Evolutionary conservation across 257 asterid species (phyloP).

Genomic region (Nicotiana obtusifolia): DNA sequence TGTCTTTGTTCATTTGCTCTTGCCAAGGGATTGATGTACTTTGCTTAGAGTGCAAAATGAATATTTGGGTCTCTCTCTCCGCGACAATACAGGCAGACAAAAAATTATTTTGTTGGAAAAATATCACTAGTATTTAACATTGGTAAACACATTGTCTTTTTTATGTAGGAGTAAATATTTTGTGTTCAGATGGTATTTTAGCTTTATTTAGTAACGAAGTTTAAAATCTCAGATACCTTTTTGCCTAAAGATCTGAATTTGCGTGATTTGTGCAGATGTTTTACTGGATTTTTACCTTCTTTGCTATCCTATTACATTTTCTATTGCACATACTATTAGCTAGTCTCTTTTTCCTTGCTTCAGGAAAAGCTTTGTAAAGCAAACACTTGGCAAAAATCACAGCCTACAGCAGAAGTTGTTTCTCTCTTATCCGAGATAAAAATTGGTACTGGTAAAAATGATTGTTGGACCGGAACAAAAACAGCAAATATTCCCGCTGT

Average conservation of each 20-base stretch:
- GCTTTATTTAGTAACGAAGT: not conserved
- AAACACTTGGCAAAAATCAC: constrained; percentile 90
- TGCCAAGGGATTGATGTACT: constrained; percentile 4
- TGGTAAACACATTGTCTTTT: not conserved
- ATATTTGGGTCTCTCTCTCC: not conserved
- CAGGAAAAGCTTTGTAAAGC: constrained; percentile 95
- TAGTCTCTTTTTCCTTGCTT: not conserved
- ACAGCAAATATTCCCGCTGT: constrained; percentile 72
- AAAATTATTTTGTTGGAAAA: not conserved
- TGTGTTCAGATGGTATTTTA: not conserved
- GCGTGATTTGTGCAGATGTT: not conserved
- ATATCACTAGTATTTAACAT: not conserved
- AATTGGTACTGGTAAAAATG: constrained; percentile 95
- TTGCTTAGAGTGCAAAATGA: constrained; percentile 4
- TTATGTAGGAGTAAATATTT: not conserved
- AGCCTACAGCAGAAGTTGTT: constrained; percentile 90
- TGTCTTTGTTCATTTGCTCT: not conserved
- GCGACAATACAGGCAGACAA: not conserved
- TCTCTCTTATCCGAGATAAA: constrained; percentile 94
- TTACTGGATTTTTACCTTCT: not conserved
- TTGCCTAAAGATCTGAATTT: not conserved
- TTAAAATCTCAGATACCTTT: not conserved
- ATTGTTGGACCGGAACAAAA: constrained; percentile 85
- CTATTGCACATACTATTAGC: not conserved
- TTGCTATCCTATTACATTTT: not conserved